Evolutionary conservation across 1,284 basidiomycete species (phyloP).

Genomic region (Trichosporon sp.): DNA sequence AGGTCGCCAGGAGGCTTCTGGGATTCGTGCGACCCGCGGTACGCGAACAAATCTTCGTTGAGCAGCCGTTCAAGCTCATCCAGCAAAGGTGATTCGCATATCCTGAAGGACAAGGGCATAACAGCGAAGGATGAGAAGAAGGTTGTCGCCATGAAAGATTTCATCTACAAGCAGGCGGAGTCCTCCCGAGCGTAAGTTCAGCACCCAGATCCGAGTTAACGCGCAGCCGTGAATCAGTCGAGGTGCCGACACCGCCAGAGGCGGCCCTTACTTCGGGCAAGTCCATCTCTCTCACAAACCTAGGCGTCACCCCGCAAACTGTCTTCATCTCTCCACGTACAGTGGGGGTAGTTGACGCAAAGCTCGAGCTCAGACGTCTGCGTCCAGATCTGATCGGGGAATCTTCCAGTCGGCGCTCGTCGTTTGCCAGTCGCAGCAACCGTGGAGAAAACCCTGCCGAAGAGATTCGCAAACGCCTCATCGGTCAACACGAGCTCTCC

Average conservation of each 20-base stretch:
- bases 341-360: slow-evolving; percentile 45
- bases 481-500: slow-evolving; percentile 12
- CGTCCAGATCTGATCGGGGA: slow-evolving; percentile 41
- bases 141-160: slow-evolving; percentile 73
- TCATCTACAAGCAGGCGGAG: slow-evolving; percentile 79
- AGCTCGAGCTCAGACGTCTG: slow-evolving; percentile 44
- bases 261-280: slow-evolving; percentile 40
- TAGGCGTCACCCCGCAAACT: slow-evolving; percentile 90
- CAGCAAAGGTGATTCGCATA: slow-evolving; percentile 13
- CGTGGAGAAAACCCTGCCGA: slow-evolving; percentile 47
- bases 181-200: slow-evolving; percentile 63
- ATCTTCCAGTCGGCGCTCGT: slow-evolving; percentile 44
- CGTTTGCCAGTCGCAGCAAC: slow-evolving; percentile 48
- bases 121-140: slow-evolving; percentile 49
- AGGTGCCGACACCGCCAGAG: slow-evolving; percentile 34
- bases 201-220: slow-evolving; percentile 19
- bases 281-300: slow-evolving; percentile 67
- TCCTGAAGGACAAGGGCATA: slow-evolving; percentile 59
- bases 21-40: slow-evolving; percentile 56
- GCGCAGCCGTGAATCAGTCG: slow-evolving; percentile 40
- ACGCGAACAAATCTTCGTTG: slow-evolving; percentile 23
- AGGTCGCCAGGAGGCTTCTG: slow-evolving; percentile 66
- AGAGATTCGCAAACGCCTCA: slow-evolving; percentile 48
- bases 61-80: slow-evolving; percentile 20
- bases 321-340: slow-evolving; percentile 75